Percentiles rank a stretch among this genome's conserved stretches.
phyloP scores from a whole-genome alignment of 768 basidiomycete species.

The Calocera cornea region DNA sequence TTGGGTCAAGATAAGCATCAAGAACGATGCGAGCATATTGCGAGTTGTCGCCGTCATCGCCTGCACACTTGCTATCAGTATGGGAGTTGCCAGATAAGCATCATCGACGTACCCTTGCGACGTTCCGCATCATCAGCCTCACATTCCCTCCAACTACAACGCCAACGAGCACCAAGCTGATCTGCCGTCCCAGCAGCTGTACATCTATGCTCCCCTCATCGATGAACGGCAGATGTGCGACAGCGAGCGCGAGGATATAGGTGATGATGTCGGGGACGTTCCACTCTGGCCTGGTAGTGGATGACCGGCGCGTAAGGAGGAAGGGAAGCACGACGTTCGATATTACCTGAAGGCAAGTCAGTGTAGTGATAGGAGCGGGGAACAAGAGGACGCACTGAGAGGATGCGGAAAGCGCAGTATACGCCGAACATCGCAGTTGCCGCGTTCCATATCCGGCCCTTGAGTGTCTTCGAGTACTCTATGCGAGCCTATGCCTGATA shows the following conservation, averaged over 20 bases:
- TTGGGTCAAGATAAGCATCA: constrained; percentile 65
- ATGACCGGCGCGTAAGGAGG: constrained; percentile 29
- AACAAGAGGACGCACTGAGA: constrained; percentile 36
- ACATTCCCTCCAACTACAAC: constrained; percentile 63
- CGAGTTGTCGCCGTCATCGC: constrained; percentile 50
- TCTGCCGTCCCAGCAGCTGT: constrained; percentile 36
- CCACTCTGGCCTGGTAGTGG: neutral
- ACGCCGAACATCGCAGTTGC: constrained; percentile 44
- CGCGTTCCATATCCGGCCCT: constrained; percentile 37
- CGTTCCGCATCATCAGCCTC: constrained; percentile 52
- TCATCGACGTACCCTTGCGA: constrained; percentile 40
- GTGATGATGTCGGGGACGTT: constrained; percentile 33
- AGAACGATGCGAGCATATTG: constrained; percentile 57
- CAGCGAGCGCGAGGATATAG: constrained; percentile 23
- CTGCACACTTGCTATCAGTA: constrained; percentile 22
- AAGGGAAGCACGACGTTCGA: constrained; percentile 36
- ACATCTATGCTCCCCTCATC: constrained; percentile 25
- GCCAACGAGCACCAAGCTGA: constrained; percentile 59
- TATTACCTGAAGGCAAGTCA: constrained; percentile 29
- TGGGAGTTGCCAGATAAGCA: neutral
- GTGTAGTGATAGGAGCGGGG: neutral
- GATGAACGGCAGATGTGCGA: constrained; percentile 29
- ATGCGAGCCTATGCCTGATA: constrained; percentile 35
- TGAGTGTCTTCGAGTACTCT: constrained; percentile 40
- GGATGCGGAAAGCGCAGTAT: constrained; percentile 51